Evolutionary conservation across 208 protist species (phyloP), one percentile per base, ranked within the genome.

Genomic region (Novymonas esmeraldas): DNA sequence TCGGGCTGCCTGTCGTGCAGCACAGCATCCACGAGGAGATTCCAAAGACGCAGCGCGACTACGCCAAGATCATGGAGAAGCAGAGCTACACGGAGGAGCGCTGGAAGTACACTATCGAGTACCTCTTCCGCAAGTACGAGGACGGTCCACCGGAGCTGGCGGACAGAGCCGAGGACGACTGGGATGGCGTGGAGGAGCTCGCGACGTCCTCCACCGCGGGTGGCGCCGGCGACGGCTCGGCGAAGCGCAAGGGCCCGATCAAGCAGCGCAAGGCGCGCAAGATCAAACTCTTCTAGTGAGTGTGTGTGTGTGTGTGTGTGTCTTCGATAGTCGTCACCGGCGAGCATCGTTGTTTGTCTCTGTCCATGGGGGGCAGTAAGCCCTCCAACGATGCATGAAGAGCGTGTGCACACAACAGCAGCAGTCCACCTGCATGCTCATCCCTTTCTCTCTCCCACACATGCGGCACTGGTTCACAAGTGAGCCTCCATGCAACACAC

Each of bases 21-120:
- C 92, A 97, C 66, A 48, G 65, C 42, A 81, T 95, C 22, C 92
- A 97, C 63, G 76, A 64, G 54, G 84, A 94, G 64, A 93, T 97
- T 20, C 92, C 92, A 13, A 93, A 95, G 68, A 82, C 77, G 28
- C 71, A 48, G 39, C 67, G 85, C 46, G 89, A 90, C 41, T 94
- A 95, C 77, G 76, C 84, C 64, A 93, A 94, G 62, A 44, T 97
- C 28, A 39, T 95, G 36, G 85, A 90, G 62, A 90, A 93, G 75
- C 89, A 97, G 70, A 84, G 78, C 64, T 97, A 91, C 70, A 77
- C 85, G 31, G 92, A 97, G 75, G 89, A 97, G 82, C 67, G 84
- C 29, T 97, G 92, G 89, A 90, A 89, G 70, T 97, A 95, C 79
- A 78, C 87, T 2, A 92, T 97, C 20, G 92, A 97, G 62, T 95